Conservation (phyloP, 2,329 filamentous ascomycete genomes). For the Claviceps sp. region DNA sequence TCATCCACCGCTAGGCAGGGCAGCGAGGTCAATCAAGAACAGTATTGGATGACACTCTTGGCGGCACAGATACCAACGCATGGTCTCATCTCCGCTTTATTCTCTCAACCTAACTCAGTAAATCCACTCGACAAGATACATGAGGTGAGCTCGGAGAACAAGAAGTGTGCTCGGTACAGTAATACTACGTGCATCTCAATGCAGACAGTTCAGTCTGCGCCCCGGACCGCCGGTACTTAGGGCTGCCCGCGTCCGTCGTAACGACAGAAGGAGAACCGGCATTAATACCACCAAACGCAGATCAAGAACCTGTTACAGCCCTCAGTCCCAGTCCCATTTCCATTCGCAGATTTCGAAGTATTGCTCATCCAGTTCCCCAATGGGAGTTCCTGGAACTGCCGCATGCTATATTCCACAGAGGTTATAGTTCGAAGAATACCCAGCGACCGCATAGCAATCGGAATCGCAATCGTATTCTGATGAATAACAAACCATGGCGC, state of each 20-base stretch:
- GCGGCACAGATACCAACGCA: background rate
- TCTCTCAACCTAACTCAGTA: background rate
- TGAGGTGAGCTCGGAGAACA: slow-evolving; percentile 27
- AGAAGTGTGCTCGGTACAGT: slow-evolving; percentile 29
- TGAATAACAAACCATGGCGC: slow-evolving; percentile 54
- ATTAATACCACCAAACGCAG: background rate
- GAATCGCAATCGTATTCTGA: slow-evolving; percentile 37
- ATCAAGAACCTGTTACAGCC: slow-evolving; percentile 6
- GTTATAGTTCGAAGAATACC: slow-evolving; percentile 21
- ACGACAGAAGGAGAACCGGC: slow-evolving; percentile 5
- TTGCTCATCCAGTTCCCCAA: background rate
- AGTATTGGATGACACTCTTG: slow-evolving; percentile 1
- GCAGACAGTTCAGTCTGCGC: slow-evolving; percentile 7
- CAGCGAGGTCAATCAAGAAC: background rate
- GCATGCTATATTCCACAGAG: too few species aligned
- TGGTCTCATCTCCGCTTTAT: background rate
- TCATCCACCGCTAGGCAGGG: too few species aligned
- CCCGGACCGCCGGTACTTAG: background rate
- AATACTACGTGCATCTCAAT: slow-evolving; percentile 17
- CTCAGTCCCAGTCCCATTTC: background rate
- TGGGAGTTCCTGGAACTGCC: too few species aligned
- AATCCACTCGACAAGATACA: slow-evolving; percentile 21
- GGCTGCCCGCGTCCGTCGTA: background rate
- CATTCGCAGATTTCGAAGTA: background rate
- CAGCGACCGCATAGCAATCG: slow-evolving; percentile 40